These are phyloP conservation scores for Drechslera avenae DNA, from an alignment of 2,329 filamentous ascomycete species.

Conservation along the genomic window DNA sequence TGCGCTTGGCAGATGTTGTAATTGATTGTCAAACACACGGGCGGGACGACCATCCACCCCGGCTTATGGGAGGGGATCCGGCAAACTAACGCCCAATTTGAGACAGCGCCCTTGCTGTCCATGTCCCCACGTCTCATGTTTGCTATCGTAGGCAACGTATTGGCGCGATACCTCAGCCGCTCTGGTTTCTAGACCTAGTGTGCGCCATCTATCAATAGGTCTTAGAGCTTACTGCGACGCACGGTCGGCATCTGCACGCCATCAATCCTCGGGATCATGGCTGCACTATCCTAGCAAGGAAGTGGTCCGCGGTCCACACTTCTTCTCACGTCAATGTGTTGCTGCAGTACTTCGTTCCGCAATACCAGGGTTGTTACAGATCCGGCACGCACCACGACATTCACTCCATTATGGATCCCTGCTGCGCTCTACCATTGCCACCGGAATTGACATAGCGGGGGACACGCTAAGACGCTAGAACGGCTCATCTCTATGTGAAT, in stretches of 20 bases:
- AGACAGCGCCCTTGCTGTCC: constrained; percentile 42
- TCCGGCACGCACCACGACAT: constrained; percentile 36
- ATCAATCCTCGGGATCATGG: constrained; percentile 43
- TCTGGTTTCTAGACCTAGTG: constrained; percentile 36
- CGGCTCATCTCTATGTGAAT: too few relatives aligned
- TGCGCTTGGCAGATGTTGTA: constrained; percentile 38
- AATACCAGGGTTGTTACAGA: constrained; percentile 47
- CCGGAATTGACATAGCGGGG: too few relatives aligned
- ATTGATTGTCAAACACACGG: constrained; percentile 43
- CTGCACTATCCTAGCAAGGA: constrained; percentile 42
- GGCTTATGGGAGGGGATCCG: constrained; percentile 48
- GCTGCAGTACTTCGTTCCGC: constrained; percentile 49
- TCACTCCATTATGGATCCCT: too few relatives aligned
- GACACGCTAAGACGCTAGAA: too few relatives aligned
- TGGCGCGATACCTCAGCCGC: constrained; percentile 41
- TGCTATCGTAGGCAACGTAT: constrained; percentile 46
- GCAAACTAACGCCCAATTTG: constrained; percentile 43
- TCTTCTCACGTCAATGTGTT: constrained; percentile 49
- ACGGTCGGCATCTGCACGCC: constrained; percentile 43
- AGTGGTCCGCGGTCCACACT: constrained; percentile 44
- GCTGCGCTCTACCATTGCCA: too few relatives aligned
- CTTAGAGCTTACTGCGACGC: constrained; percentile 45
- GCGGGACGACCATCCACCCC: constrained; percentile 36
- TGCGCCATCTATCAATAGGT: constrained; percentile 48
- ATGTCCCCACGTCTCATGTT: constrained; percentile 48